Evolutionary conservation across 768 basidiomycete genomes (phyloP), one percentile per base, ranked within the genome.

Genomic region (Auricularia sp.): DNA sequence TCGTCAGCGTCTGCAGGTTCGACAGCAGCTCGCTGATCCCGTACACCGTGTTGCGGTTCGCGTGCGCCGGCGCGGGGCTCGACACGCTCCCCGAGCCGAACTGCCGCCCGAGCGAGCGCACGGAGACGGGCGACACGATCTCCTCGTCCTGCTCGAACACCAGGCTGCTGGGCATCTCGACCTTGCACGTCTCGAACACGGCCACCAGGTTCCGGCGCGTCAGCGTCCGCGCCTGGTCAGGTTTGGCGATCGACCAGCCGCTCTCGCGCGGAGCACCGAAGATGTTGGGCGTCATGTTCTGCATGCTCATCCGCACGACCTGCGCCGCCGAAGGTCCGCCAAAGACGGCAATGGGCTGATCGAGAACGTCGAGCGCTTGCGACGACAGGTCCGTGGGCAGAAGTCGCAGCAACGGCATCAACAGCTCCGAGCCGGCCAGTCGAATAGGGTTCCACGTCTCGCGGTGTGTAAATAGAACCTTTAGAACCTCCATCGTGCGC

Each of bases 281-380:
- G 12, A 95, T 77, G 33, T 77, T 71, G 35, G 77, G 72, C 39
- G 75, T 73, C 16, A 80, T 73, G 35, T 80, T 82, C 29, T 81
- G 72, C 84, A 94, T 87, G 74, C 93, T 93, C 91, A 95, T 93
- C 5, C 91, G 84, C 29, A 95, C 79, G n/a, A 94, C 90, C 68
- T 92, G 88, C 65, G 88, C 88, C 0, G 91, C 90, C 0, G 87
- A 81, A 59, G 84, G 86, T 29, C 90, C 88, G 53, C 86, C 84
- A 1, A 85, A 84, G 76, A 93, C 87, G 21, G 81, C 83, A 74
- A 91, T 85, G 0, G 93, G 93, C 69, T 94, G 90, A 69, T 97
- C 93, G 5, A 98, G 81, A n/a, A 98, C 92, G 60, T 95, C 94
- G 59, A 98, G 80, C 1, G 93, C 94, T 66, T 90, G 85, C 7